Conservation (phyloP, 2,329 filamentous ascomycete species). For the Coniochaeta sp. region DNA sequence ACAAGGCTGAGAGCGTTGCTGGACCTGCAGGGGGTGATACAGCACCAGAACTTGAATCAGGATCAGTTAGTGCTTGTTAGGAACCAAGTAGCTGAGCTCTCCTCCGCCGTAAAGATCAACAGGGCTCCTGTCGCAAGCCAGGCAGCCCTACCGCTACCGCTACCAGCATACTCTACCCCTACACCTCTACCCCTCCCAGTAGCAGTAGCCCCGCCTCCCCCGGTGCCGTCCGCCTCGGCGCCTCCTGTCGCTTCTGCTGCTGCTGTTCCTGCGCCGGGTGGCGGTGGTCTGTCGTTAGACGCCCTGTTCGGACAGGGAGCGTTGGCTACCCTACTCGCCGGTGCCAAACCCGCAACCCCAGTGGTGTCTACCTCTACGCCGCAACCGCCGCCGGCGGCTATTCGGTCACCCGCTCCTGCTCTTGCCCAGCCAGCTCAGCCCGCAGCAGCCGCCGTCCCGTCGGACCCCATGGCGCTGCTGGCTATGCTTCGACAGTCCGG, state of each 20-base stretch:
- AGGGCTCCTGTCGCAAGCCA: conserved; percentile 23
- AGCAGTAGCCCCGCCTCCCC: conserved; percentile 24
- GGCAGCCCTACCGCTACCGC: conserved; percentile 20
- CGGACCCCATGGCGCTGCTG: conserved; percentile 52
- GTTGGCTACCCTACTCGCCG: conserved; percentile 47
- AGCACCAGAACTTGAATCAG: conserved; percentile 67
- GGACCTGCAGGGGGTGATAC: conserved; percentile 75
- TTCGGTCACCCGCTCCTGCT: conserved; percentile 42
- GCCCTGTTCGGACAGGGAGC: conserved; percentile 52
- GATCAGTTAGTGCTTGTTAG: conserved; percentile 80
- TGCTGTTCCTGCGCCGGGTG: conserved; percentile 1
- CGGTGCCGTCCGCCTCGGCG: conserved; percentile 21
- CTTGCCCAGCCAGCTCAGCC: conserved; percentile 24
- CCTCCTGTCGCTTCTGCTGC: conserved; percentile 6
- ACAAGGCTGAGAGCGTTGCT: conserved; percentile 76
- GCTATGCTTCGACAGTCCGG: conserved; percentile 63
- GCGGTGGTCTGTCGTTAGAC: conserved; percentile 41
- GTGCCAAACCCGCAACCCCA: conserved; percentile 39
- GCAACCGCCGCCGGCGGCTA: conserved; percentile 21
- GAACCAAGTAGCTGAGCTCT: conserved; percentile 72
- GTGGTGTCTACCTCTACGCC: conserved; percentile 38
- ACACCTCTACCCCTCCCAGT: conserved; percentile 21
- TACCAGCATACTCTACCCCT: conserved; percentile 14
- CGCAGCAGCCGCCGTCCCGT: conserved; percentile 16
- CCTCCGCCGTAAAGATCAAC: conserved; percentile 49